Percentiles rank a stretch among this genome's conserved stretches.
These are phyloP conservation scores for Globisporangium cystogenes DNA, from an alignment of 352 stramenopile genomes.

Conservation along the genomic window DNA sequence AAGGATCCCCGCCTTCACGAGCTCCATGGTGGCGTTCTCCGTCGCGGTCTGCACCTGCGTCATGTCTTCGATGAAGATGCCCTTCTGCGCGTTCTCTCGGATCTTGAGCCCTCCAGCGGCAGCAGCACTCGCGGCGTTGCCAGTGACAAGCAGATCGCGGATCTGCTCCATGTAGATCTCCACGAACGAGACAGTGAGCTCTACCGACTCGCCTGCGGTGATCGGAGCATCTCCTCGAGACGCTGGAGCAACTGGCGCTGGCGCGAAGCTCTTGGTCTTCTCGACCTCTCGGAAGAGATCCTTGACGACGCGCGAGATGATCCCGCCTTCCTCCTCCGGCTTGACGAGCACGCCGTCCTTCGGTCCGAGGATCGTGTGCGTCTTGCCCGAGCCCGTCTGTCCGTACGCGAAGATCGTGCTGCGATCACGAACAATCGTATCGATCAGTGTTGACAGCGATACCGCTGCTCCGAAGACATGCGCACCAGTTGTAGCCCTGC, in stretches of 20 bases:
- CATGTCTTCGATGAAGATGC: constrained; percentile 78
- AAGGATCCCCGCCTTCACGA: constrained; percentile 51
- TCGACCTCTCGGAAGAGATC: constrained; percentile 42
- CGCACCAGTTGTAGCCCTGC: constrained; percentile 71
- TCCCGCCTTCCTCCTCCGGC: constrained; percentile 49
- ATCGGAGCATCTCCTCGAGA: not conserved
- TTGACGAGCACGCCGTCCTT: constrained; percentile 56
- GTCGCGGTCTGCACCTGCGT: constrained; percentile 30
- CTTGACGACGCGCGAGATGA: constrained; percentile 55
- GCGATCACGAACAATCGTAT: too few relatives aligned
- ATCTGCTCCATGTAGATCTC: constrained; percentile 90
- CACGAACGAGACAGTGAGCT: constrained; percentile 68
- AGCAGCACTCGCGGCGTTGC: constrained; percentile 10
- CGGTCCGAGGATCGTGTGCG: constrained; percentile 68
- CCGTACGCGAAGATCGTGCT: constrained; percentile 58
- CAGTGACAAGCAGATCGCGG: constrained; percentile 47
- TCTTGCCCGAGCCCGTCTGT: constrained; percentile 48
- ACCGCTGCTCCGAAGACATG: too few relatives aligned
- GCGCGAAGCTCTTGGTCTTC: constrained; percentile 9
- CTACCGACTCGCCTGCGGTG: constrained; percentile 15
- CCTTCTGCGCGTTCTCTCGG: constrained; percentile 55
- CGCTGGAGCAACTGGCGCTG: not conserved
- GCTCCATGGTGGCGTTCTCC: constrained; percentile 49
- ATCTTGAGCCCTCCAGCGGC: constrained; percentile 51
- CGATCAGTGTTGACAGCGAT: too few relatives aligned